Conservation (phyloP, 2,329 filamentous ascomycete genomes). For the Cladobotryum mycophilum region DNA sequence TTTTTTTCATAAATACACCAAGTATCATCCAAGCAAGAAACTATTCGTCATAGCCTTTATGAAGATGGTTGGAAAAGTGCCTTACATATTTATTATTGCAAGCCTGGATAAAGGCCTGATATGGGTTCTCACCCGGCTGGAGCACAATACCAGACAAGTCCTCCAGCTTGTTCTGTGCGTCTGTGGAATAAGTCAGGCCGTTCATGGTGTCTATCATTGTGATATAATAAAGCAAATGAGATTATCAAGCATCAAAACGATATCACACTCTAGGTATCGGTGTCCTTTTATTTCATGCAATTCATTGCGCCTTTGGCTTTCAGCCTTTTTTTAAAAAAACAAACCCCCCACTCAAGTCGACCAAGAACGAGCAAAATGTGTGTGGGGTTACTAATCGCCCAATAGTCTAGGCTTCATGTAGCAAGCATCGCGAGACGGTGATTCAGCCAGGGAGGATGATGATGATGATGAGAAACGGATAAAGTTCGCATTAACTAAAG, state of each 20-base stretch:
- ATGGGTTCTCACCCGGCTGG: conserved; percentile 61
- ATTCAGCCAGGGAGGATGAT: too few species aligned
- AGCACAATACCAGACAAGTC: conserved; percentile 47
- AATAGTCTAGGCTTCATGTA: not conserved
- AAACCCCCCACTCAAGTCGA: conserved; percentile 3
- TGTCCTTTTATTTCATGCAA: not conserved
- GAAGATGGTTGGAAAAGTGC: not conserved
- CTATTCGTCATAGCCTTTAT: not conserved
- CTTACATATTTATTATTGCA: conserved; percentile 63
- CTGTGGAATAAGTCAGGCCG: conserved; percentile 15
- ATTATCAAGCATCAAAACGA: not conserved
- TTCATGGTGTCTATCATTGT: not conserved
- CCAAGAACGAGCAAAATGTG: not conserved
- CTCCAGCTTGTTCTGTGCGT: conserved; percentile 45
- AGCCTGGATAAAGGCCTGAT: conserved; percentile 63
- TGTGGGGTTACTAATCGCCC: conserved; percentile 5
- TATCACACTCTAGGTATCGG: not conserved
- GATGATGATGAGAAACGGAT: too few species aligned
- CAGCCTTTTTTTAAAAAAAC: too few species aligned
- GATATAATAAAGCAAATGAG: not conserved
- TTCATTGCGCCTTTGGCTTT: conserved; percentile 3
- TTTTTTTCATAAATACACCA: not conserved
- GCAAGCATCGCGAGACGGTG: too few species aligned
- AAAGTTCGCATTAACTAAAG: too few species aligned
- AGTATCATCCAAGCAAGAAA: not conserved